Base-by-base conservation (phyloP, 2,329 filamentous ascomycete genomes). In the Fusarium burgessii region DNA sequence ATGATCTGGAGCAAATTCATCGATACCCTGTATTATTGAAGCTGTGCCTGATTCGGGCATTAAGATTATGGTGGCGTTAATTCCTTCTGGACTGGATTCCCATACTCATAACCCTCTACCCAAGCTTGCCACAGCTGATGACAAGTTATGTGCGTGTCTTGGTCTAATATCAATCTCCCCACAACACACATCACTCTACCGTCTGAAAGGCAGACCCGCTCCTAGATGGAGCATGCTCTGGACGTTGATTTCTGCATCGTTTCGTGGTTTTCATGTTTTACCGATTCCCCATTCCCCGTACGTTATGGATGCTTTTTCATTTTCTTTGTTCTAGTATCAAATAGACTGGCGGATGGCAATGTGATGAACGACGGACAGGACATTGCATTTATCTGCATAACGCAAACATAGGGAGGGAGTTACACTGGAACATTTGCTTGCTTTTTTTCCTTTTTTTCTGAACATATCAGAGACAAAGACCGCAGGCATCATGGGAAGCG, bases 281-380 rank as follows among this genome's bases (percentile, higher is more conserved):
- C 71, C 68, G 72, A 76, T 76, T 76, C 72, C 72, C 73, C 71
- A 43, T 54, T 56, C 58, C 35, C 49, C 60, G 56, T 75, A 60
- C 54, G 42, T 62, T 41, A 62, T 70, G 64, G 70, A 70, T 74
- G 55, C 55, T 58, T 69, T 68, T 66, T 58, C 10, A 33, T 74
- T 70, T 70, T 45, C 57, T 75, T 77, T 72, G 66, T 71, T 76
- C 67, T 74, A 68, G 68, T 70, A 70, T 59, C 68, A 68, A 68
- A 77, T 77, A 77, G 76, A 77, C 72, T 74, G 73, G 73, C 58
- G 67, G 72, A 60, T 60, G 72, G 74, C 70, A 72, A 74, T 73
- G 68, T 76, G 65, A 77, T 56, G 74, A 76, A 76, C 66, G 65
- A 77, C 65, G 66, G 70, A 72, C 66, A 74, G 59, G 73, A 58